These are phyloP conservation scores for Colletotrichum euphorbiae DNA, from an alignment of 2,329 filamentous ascomycete species.

Conservation along the genomic window DNA sequence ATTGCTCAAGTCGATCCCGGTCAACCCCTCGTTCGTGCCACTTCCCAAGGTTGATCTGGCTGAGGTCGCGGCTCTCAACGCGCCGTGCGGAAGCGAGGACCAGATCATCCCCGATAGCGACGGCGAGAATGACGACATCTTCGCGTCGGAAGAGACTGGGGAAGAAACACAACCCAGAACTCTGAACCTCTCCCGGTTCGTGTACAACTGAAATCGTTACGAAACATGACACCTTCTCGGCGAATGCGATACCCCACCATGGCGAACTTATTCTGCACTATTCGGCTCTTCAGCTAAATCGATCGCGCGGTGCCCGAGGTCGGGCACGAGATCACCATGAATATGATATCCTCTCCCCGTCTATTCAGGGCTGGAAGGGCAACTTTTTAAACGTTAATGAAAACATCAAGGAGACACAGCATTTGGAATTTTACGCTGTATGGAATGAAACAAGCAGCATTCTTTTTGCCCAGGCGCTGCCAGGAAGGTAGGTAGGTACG, in stretches of 20 bases:
- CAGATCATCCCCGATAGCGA: conserved; percentile 66
- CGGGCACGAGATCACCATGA: conserved; percentile 9
- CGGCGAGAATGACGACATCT: conserved; percentile 56
- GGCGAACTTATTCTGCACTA: conserved; percentile 29
- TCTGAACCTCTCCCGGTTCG: conserved; percentile 62
- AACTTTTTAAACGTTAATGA: conserved; percentile 12
- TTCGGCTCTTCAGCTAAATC: conserved; percentile 5
- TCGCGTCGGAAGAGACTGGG: conserved; percentile 41
- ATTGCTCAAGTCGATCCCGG: conserved; percentile 49
- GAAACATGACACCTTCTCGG: conserved; percentile 10
- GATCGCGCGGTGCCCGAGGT: background rate
- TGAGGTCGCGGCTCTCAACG: conserved; percentile 65
- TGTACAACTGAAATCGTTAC: conserved; percentile 48
- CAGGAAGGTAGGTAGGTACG: background rate
- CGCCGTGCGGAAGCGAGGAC: conserved; percentile 65
- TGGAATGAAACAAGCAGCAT: conserved; percentile 10
- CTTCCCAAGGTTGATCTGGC: conserved; percentile 65
- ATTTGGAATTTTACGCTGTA: conserved; percentile 20
- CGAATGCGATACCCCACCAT: conserved; percentile 29
- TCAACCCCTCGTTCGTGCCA: conserved; percentile 67
- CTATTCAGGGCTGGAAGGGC: background rate
- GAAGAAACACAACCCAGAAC: conserved; percentile 46
- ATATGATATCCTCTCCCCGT: conserved; percentile 8
- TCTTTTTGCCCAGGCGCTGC: background rate
- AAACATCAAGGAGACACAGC: conserved; percentile 5